phyloP scores from a whole-genome alignment of 768 basidiomycete species.

The Suillus brevipes region DNA sequence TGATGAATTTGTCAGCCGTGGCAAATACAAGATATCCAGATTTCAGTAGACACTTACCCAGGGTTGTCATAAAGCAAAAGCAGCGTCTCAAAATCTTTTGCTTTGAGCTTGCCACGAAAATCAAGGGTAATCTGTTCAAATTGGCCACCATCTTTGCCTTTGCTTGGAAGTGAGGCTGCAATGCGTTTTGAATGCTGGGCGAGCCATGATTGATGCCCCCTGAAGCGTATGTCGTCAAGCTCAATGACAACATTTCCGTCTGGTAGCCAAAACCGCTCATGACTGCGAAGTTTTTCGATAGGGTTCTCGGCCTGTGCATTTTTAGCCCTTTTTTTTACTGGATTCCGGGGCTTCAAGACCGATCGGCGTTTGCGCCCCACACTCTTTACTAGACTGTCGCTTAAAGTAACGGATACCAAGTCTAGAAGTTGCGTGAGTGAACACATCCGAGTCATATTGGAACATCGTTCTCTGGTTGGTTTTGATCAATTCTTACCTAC shows the following conservation, averaged over 20 bases:
- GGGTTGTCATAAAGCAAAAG: conserved; percentile 6
- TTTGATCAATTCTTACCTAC: too few relatives aligned
- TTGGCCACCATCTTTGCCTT: not conserved
- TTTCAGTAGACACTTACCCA: not conserved
- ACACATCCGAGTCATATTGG: too few relatives aligned
- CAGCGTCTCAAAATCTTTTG: conserved; percentile 4
- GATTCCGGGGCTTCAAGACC: too few relatives aligned
- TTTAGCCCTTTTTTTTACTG: not conserved
- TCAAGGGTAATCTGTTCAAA: not conserved
- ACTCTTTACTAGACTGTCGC: too few relatives aligned
- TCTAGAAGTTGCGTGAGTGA: too few relatives aligned
- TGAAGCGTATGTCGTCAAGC: conserved; percentile 33
- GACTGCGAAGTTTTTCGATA: not conserved
- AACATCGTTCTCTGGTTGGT: too few relatives aligned
- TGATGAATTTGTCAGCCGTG: conserved; percentile 12
- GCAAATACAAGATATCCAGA: not conserved
- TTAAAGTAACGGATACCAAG: too few relatives aligned
- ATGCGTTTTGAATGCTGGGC: conserved; percentile 21
- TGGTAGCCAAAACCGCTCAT: conserved; percentile 32
- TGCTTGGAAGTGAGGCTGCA: conserved; percentile 16
- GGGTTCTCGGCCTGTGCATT: not conserved
- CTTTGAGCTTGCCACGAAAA: not conserved
- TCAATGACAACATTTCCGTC: conserved; percentile 39
- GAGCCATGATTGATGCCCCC: conserved; percentile 36
- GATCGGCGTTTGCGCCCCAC: too few relatives aligned